A percentile compares a stretch with the other conserved stretches of the same genome.
phyloP scores from a whole-genome alignment of 129 eudicot species.

The Flaveria trinervia region DNA sequence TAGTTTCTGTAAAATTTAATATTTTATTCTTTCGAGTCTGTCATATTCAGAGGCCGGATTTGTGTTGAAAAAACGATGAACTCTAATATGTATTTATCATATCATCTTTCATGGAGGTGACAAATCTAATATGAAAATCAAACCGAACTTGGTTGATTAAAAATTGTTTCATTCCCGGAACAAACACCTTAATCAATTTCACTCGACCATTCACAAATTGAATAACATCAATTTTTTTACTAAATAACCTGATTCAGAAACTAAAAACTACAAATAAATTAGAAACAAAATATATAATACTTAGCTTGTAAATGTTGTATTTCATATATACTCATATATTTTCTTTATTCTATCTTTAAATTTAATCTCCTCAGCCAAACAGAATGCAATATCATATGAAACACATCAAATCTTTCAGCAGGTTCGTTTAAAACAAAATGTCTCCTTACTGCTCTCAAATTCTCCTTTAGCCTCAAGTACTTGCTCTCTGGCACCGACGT shows the following conservation, averaged over 20 bases:
- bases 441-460: conserved; percentile 67
- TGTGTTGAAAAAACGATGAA: too few relatives aligned
- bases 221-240: not conserved
- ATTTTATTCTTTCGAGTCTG: too few relatives aligned
- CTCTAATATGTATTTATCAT: too few relatives aligned
- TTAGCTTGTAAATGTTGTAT: not conserved
- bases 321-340: not conserved
- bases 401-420: conserved; percentile 74
- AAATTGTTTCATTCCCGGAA: too few relatives aligned
- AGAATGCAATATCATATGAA: conserved; percentile 90
- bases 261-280: not conserved
- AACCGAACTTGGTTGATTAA: too few relatives aligned
- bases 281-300: not conserved
- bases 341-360: conserved; percentile 29
- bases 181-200: too few relatives aligned
- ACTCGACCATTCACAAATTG: too few relatives aligned
- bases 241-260: not conserved
- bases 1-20: too few relatives aligned
- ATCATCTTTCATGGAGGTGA: too few relatives aligned
- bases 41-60: too few relatives aligned
- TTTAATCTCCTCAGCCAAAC: conserved; percentile 92
- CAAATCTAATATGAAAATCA: too few relatives aligned
- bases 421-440: conserved; percentile 79
- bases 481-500: conserved; percentile 50
- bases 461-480: conserved; percentile 57